Conservation (phyloP, 2,329 filamentous ascomycete genomes). For the Talaromyces sp. region DNA sequence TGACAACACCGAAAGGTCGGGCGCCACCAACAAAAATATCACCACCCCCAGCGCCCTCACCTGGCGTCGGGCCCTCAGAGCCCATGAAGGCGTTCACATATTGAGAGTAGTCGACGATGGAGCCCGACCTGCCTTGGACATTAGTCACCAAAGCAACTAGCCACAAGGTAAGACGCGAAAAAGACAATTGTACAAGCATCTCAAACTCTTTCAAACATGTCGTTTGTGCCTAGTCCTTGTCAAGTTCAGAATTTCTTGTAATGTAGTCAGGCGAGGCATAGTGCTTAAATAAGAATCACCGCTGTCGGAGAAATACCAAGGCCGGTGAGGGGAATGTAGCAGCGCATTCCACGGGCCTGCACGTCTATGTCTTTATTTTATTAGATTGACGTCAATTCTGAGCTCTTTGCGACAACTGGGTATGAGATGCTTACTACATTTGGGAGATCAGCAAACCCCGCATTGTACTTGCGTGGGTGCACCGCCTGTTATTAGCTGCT, state of each 20-base stretch:
- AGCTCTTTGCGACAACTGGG: not conserved
- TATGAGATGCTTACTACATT: not conserved
- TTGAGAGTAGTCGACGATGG: slow-evolving; percentile 28
- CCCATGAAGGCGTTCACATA: slow-evolving; percentile 49
- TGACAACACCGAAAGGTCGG: slow-evolving; percentile 43
- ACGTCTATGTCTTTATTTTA: not conserved
- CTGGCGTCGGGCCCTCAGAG: slow-evolving; percentile 44
- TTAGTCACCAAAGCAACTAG: not conserved
- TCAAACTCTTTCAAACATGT: not conserved
- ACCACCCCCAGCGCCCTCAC: slow-evolving; percentile 39
- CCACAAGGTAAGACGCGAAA: not conserved
- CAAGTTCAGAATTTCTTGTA: not conserved
- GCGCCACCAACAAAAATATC: slow-evolving; percentile 46
- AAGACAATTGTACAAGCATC: not conserved
- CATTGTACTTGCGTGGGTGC: not conserved
- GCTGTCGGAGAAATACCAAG: not conserved
- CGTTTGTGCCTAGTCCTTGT: too few species aligned
- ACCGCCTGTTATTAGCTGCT: not conserved
- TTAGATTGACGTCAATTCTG: not conserved
- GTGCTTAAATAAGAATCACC: not conserved
- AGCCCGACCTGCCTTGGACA: not conserved
- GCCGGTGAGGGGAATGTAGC: slow-evolving; percentile 5
- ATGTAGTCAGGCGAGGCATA: not conserved
- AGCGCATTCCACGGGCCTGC: not conserved
- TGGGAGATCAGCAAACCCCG: not conserved